A percentile compares a stretch with the other conserved stretches of the same genome.
These are phyloP conservation scores for Alternaria longipes DNA, from an alignment of 2,329 filamentous ascomycete genomes.

Conservation along the genomic window DNA sequence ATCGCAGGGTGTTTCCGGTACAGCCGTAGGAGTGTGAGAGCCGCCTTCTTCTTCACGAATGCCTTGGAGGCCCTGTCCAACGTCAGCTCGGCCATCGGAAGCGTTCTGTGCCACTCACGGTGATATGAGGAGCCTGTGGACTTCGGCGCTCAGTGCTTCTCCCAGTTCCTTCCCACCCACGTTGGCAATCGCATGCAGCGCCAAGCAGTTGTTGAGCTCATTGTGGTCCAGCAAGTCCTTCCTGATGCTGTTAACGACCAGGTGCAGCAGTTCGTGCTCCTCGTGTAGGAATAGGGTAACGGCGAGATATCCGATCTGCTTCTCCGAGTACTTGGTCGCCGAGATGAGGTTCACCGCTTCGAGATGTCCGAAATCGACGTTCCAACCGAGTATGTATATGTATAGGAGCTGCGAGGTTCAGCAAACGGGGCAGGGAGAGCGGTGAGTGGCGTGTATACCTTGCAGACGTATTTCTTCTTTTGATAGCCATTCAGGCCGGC, in stretches of 20 bases:
- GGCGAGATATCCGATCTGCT: constrained; percentile 98
- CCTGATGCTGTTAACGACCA: constrained; percentile 98
- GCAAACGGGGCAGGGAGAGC: not conserved
- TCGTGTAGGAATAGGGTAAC: constrained; percentile 98
- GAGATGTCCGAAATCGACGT: constrained; percentile 98
- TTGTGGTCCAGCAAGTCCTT: constrained; percentile 96
- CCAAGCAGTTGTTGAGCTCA: constrained; percentile 96
- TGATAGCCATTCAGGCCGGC: constrained; percentile 94
- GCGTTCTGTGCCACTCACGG: constrained; percentile 68
- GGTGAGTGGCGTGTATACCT: constrained; percentile 59
- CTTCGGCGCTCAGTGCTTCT: constrained; percentile 88
- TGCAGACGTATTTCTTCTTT: constrained; percentile 99
- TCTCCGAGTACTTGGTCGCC: constrained; percentile 96
- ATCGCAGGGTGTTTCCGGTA: constrained; percentile 96
- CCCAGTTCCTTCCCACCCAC: constrained; percentile 97
- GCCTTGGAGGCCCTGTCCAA: constrained; percentile 78
- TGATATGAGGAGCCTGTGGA: constrained; percentile 92
- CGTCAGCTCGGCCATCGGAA: constrained; percentile 30
- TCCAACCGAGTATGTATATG: constrained; percentile 98
- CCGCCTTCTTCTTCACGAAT: constrained; percentile 99
- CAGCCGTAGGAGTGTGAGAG: constrained; percentile 87
- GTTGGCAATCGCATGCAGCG: constrained; percentile 96
- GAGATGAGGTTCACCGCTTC: constrained; percentile 98
- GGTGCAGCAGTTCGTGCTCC: constrained; percentile 91
- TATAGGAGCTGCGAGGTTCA: constrained; percentile 74